A percentile compares a stretch with the other conserved stretches of the same genome.
Evolutionary conservation across 768 basidiomycete species (phyloP).

Genomic region (Phlebiopsis flavidoalba): DNA sequence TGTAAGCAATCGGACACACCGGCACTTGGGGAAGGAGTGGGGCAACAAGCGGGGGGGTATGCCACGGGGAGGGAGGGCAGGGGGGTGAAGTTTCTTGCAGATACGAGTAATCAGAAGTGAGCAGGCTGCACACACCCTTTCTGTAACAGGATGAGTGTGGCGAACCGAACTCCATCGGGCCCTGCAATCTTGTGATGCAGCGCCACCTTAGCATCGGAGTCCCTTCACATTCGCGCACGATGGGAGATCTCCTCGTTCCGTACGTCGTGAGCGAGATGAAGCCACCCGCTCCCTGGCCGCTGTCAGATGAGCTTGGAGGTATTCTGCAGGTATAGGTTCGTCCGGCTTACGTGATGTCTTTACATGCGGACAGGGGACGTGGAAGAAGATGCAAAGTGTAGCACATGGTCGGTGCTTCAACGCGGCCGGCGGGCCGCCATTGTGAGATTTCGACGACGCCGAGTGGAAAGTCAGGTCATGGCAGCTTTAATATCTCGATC

Average conservation of each 20-base stretch:
- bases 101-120: no score
- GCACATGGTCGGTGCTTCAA: constrained; percentile 37
- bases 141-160: constrained; percentile 30
- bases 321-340: constrained; percentile 13
- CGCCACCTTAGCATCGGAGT: constrained; percentile 38
- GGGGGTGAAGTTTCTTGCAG: constrained; percentile 44
- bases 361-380: no score
- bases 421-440: constrained; percentile 39
- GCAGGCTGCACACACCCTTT: no score
- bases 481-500: neutral
- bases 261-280: constrained; percentile 56
- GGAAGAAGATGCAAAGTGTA: constrained; percentile 44
- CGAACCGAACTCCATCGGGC: constrained; percentile 59
- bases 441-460: neutral
- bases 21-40: no score
- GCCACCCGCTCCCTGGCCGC: neutral
- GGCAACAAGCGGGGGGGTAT: no score
- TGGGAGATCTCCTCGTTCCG: constrained; percentile 55
- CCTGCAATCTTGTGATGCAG: constrained; percentile 60
- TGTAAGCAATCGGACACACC: no score
- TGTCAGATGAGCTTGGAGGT: neutral
- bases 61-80: constrained; percentile 46
- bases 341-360: constrained; percentile 34
- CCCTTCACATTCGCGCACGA: constrained; percentile 45
- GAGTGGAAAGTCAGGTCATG: neutral